These are phyloP conservation scores for Strigomonas culicis DNA, from an alignment of 208 protist species.

Conservation along the genomic window DNA sequence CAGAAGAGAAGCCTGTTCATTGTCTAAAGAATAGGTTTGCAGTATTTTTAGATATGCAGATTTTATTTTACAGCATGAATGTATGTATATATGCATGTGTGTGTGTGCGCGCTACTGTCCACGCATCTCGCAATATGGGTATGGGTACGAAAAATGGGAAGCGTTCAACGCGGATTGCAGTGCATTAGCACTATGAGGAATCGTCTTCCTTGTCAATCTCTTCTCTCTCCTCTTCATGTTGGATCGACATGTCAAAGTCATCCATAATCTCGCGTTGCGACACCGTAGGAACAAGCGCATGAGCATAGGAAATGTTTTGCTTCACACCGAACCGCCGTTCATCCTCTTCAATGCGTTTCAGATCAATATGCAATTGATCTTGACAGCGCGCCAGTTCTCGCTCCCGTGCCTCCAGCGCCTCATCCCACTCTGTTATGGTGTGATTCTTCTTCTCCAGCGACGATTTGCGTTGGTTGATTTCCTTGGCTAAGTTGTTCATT, in stretches of 20 bases:
- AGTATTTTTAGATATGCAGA: not conserved
- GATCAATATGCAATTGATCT: conserved; percentile 58
- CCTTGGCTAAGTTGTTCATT: conserved; percentile 41
- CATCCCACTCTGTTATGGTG: conserved; percentile 66
- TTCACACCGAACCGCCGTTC: conserved; percentile 60
- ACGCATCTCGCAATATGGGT: not conserved
- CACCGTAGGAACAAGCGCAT: conserved; percentile 38
- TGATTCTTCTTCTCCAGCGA: conserved; percentile 64
- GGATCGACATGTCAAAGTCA: conserved; percentile 86
- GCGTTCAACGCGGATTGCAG: not conserved
- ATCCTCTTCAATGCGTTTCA: conserved; percentile 52
- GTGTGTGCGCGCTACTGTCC: not conserved
- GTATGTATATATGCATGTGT: not conserved
- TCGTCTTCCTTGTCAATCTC: conserved; percentile 76
- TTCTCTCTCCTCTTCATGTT: conserved; percentile 70
- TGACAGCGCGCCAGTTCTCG: conserved; percentile 60
- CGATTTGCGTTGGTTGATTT: conserved; percentile 62
- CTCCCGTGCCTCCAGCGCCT: conserved; percentile 67
- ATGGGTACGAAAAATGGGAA: not conserved
- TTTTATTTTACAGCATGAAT: not conserved
- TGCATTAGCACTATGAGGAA: not conserved
- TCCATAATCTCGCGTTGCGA: conserved; percentile 86
- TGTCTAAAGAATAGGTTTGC: not conserved
- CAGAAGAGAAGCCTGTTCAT: no score
- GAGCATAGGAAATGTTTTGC: conserved; percentile 13